Conservation (phyloP, 495 filamentous ascomycete genomes). For the Tirmania nivea region DNA sequence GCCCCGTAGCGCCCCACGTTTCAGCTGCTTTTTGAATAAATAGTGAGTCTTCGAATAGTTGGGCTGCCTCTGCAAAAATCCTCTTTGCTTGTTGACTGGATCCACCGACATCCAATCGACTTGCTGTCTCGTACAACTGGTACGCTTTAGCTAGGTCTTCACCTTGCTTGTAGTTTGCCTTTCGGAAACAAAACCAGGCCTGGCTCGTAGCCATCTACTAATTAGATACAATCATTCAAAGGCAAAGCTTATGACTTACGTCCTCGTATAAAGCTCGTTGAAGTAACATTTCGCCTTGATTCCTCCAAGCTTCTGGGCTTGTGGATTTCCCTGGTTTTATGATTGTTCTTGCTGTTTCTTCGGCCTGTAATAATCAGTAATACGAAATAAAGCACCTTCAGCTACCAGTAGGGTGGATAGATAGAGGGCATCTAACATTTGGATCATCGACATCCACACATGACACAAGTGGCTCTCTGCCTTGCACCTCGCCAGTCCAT, state of each 20-base stretch:
- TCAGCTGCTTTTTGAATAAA: background rate
- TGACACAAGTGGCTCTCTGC: background rate
- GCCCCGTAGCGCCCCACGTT: background rate
- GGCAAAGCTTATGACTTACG: background rate
- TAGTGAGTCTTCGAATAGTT: background rate
- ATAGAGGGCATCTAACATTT: too few relatives aligned
- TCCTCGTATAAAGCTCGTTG: background rate
- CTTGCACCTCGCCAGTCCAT: background rate
- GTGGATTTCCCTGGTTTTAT: background rate
- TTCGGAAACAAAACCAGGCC: background rate
- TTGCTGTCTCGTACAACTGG: background rate
- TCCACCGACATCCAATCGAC: background rate
- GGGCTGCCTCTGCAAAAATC: background rate
- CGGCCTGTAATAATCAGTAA: too few relatives aligned
- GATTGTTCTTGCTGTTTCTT: background rate
- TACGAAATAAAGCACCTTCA: too few relatives aligned
- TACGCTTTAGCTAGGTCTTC: background rate
- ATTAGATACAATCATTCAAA: too few relatives aligned
- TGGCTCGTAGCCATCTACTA: background rate
- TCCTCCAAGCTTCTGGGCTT: background rate
- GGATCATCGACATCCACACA: too few relatives aligned
- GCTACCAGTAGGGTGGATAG: too few relatives aligned
- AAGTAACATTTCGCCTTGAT: background rate
- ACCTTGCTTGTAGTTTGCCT: background rate
- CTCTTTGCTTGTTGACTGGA: background rate